phyloP scores from a whole-genome alignment of 2,329 filamentous ascomycete species.

The Dryadomyces quercivorus region DNA sequence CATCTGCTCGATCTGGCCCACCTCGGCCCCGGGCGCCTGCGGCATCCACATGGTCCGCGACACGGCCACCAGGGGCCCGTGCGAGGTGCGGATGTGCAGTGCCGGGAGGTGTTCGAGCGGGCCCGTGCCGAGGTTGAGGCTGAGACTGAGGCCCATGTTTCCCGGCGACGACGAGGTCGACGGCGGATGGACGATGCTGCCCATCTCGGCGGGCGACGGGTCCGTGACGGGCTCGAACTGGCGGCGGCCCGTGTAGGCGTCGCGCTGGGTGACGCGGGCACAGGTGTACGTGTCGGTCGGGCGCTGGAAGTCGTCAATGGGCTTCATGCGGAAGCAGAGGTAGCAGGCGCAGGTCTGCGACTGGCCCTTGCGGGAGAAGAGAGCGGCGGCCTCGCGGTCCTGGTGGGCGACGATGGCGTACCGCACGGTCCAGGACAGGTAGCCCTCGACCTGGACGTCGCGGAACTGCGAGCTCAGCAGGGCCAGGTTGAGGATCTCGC shows the following conservation, averaged over 20 bases:
- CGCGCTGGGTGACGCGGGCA: conserved; percentile 8
- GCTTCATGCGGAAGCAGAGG: conserved; percentile 13
- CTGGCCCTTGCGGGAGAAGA: not conserved
- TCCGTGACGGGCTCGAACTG: conserved; percentile 3
- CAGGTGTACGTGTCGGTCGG: not conserved
- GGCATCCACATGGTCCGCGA: conserved; percentile 3
- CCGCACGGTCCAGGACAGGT: conserved; percentile 8
- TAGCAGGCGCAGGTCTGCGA: conserved; percentile 9
- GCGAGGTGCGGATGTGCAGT: not conserved
- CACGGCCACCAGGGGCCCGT: not conserved
- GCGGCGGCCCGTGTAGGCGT: conserved; percentile 9
- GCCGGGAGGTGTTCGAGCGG: not conserved
- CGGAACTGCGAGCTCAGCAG: conserved; percentile 8
- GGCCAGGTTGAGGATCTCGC: conserved; percentile 9
- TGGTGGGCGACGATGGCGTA: conserved; percentile 2
- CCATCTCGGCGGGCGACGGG: not conserved
- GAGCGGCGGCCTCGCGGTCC: not conserved
- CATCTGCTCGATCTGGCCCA: conserved; percentile 11
- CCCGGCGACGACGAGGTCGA: conserved; percentile 1
- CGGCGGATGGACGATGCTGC: conserved; percentile 1
- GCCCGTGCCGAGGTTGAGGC: not conserved
- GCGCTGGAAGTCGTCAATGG: conserved; percentile 5
- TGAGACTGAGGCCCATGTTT: not conserved
- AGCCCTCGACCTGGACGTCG: conserved; percentile 5
- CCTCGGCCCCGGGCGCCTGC: conserved; percentile 8